A percentile compares a stretch with the other conserved stretches of the same genome.
Evolutionary conservation across 2,329 filamentous ascomycete species (phyloP).

Genomic region (Clonostachys rhizophaga): DNA sequence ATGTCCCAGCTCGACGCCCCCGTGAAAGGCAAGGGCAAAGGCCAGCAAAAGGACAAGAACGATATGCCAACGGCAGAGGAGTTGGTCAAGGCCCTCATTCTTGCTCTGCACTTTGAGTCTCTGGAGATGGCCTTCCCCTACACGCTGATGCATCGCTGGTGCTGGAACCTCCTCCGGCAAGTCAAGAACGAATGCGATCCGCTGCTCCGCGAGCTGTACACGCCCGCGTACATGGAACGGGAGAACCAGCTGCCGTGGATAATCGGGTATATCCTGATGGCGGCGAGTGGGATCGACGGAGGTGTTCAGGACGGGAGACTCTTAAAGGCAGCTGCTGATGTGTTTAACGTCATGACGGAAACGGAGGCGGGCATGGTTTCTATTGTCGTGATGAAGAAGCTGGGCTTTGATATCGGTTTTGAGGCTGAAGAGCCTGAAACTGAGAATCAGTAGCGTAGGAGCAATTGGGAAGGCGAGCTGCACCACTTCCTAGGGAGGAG

Average conservation of each 20-base stretch:
- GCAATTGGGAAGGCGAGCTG: too few relatives aligned
- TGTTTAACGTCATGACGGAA: too few relatives aligned
- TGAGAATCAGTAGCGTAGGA: too few relatives aligned
- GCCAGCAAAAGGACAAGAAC: background rate
- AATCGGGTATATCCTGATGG: conserved; percentile 31
- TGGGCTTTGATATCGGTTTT: too few relatives aligned
- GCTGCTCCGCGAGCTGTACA: conserved; percentile 14
- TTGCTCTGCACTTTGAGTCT: conserved; percentile 26
- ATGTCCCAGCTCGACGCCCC: background rate
- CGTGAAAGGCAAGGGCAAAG: background rate
- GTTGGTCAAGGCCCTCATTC: conserved; percentile 21
- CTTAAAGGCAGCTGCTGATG: too few relatives aligned
- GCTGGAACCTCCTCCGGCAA: conserved; percentile 28
- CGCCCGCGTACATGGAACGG: conserved; percentile 24
- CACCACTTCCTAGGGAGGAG: too few relatives aligned
- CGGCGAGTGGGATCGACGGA: background rate
- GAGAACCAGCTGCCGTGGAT: conserved; percentile 32
- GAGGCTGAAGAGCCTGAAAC: too few relatives aligned
- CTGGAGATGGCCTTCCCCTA: conserved; percentile 32
- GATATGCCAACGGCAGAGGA: conserved; percentile 8
- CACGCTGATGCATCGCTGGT: conserved; percentile 28
- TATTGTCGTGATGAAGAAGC: too few relatives aligned
- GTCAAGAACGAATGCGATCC: conserved; percentile 18
- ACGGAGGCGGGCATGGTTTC: too few relatives aligned
- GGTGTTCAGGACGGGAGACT: too few relatives aligned